phyloP scores from a whole-genome alignment of 331 rosid genomes.

The Prunus yedoensis region DNA sequence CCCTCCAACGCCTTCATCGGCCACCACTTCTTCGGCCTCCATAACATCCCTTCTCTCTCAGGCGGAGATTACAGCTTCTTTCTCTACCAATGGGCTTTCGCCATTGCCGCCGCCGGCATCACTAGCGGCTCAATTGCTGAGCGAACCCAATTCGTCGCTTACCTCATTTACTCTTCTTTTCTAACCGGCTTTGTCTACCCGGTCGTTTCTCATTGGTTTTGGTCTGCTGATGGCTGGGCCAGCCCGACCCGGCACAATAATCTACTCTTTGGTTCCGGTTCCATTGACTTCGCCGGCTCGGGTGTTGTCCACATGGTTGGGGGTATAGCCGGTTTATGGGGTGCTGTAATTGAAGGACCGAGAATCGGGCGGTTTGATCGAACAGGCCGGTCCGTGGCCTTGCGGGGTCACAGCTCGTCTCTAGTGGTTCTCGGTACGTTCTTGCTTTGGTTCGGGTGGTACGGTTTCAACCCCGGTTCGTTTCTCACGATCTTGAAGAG shows the following conservation, averaged over 20 bases:
- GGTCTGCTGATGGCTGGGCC: conserved; percentile 80
- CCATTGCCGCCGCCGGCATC: conserved; percentile 79
- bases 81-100: conserved; percentile 88
- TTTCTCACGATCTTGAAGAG: conserved; percentile 48
- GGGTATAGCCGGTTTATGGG: conserved; percentile 81
- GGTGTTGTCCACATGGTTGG: conserved; percentile 89
- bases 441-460: conserved; percentile 87
- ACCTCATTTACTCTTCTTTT: conserved; percentile 68
- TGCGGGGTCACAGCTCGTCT: conserved; percentile 71
- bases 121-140: conserved; percentile 88
- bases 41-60: conserved; percentile 23
- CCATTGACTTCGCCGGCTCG: conserved; percentile 65
- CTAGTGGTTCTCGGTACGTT: conserved; percentile 72
- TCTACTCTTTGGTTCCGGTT: conserved; percentile 51
- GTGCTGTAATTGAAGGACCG: conserved; percentile 76
- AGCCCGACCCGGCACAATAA: conserved; percentile 32
- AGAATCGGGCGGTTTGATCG: conserved; percentile 73
- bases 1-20: conserved; percentile 85
- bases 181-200: conserved; percentile 77
- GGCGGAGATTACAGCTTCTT: conserved; percentile 61
- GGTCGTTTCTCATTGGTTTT: conserved; percentile 73
- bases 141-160: conserved; percentile 73
- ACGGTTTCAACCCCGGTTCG: conserved; percentile 82
- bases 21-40: conserved; percentile 69
- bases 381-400: conserved; percentile 50